Evolutionary conservation across 1,284 basidiomycete genomes (phyloP).

Genomic region (Inonotus obliquus): DNA sequence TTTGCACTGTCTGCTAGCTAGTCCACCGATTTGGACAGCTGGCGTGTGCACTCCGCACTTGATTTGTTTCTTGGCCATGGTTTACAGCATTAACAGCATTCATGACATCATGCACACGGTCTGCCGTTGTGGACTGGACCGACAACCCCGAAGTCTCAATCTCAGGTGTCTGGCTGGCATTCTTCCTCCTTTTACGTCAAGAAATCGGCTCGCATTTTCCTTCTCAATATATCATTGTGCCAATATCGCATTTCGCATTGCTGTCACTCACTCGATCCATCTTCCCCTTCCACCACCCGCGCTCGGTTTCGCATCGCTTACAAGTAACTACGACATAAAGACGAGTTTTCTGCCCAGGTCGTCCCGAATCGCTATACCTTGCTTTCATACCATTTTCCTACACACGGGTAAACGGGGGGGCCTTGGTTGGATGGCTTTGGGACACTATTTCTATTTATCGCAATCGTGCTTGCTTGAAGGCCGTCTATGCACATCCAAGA

Average conservation of each 20-base stretch:
- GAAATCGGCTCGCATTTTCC: constrained; percentile 3
- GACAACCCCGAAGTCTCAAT: constrained; percentile 4
- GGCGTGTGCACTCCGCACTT: constrained; percentile 6
- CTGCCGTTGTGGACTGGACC: neutral
- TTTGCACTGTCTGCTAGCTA: neutral
- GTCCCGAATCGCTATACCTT: constrained; percentile 7
- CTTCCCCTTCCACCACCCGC: neutral
- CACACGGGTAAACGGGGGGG: neutral
- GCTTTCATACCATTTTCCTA: constrained; percentile 6
- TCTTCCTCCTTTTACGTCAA: constrained; percentile 1
- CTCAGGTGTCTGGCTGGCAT: constrained; percentile 14
- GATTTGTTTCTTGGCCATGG: constrained; percentile 15
- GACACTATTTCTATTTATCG: constrained; percentile 8
- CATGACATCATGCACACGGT: constrained; percentile 7
- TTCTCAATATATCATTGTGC: constrained; percentile 11
- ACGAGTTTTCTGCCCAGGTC: neutral
- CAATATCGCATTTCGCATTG: constrained; percentile 16
- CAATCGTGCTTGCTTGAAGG: neutral
- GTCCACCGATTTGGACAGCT: neutral
- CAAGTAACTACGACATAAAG: neutral
- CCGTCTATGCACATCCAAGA: neutral
- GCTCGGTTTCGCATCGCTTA: constrained; percentile 5
- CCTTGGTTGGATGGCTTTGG: neutral
- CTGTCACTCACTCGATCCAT: constrained; percentile 10
- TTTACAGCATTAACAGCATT: constrained; percentile 7